A percentile compares a stretch with the other conserved stretches of the same genome.
phyloP scores from a whole-genome alignment of 164 flowering plant species.

The Nymphaea colorata region DNA sequence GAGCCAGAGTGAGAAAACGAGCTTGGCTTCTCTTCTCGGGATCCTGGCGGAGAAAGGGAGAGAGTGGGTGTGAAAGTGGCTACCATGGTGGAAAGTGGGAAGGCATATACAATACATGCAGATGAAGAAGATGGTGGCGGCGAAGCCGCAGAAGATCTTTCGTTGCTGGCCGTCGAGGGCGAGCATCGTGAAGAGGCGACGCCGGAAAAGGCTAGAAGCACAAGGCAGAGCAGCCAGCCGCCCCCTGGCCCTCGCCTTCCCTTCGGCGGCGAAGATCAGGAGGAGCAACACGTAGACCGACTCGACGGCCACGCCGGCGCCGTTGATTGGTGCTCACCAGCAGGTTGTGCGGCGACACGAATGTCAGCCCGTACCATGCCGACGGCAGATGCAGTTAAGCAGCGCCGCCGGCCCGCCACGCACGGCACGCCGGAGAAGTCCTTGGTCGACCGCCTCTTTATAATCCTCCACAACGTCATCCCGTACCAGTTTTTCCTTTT shows the following conservation, averaged over 20 bases:
- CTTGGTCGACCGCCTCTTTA: conserved; percentile 60
- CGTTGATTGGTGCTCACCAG: conserved; percentile 65
- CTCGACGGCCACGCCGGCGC: conserved; percentile 63
- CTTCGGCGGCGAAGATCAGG: conserved; percentile 45
- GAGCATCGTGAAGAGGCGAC: conserved; percentile 30
- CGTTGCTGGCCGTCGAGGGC: conserved; percentile 54
- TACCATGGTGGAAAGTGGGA: conserved; percentile 83
- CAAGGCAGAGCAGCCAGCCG: neutral
- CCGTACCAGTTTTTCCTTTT: conserved; percentile 12
- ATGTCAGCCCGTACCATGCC: conserved; percentile 92
- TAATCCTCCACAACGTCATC: conserved; percentile 70
- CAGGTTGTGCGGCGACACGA: conserved; percentile 70
- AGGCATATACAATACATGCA: conserved; percentile 76
- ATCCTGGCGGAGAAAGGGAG: too few relatives aligned
- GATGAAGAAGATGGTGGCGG: conserved; percentile 74
- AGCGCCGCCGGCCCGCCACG: conserved; percentile 67
- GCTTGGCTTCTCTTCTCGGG: too few relatives aligned
- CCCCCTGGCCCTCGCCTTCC: conserved; percentile 48
- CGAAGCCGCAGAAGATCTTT: conserved; percentile 73
- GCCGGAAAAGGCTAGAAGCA: neutral
- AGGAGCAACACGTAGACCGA: conserved; percentile 50
- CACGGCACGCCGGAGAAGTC: conserved; percentile 88
- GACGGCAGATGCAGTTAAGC: conserved; percentile 78
- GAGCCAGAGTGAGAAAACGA: too few relatives aligned
- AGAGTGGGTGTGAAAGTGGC: too few relatives aligned